A percentile compares a stretch with the other conserved stretches of the same genome.
Evolutionary conservation across 495 filamentous ascomycete species (phyloP).

Genomic region (Parmelia sp.): DNA sequence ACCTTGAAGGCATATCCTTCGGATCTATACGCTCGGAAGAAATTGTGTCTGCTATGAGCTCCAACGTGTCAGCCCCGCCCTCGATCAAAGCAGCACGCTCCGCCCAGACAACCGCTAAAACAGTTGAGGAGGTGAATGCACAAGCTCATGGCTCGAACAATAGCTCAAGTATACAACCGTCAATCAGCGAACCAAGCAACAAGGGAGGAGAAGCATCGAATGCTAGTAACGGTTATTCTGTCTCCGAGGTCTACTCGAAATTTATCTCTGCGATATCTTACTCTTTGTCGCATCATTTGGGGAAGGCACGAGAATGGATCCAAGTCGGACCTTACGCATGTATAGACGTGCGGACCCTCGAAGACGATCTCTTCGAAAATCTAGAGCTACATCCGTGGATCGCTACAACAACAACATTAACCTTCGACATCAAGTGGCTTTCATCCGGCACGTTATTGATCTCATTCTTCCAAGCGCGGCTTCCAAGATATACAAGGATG

Average conservation of each 20-base stretch:
- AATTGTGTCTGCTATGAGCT: background rate
- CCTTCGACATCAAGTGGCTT: conserved; percentile 14
- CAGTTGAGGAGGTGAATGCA: background rate
- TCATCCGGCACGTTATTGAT: conserved; percentile 5
- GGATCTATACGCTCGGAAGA: background rate
- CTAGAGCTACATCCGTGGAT: background rate
- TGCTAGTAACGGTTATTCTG: background rate
- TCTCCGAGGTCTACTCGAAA: conserved; percentile 6
- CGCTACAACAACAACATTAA: conserved; percentile 1
- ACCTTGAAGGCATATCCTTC: background rate
- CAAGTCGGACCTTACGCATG: conserved; percentile 1
- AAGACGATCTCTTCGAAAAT: background rate
- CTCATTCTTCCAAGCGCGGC: background rate
- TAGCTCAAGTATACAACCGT: background rate
- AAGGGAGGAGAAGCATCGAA: background rate
- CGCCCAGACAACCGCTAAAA: background rate
- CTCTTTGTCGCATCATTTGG: conserved; percentile 6
- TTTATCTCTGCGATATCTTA: conserved; percentile 8
- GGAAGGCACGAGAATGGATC: background rate
- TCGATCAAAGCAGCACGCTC: background rate
- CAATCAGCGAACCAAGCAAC: background rate
- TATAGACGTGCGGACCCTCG: conserved; percentile 12
- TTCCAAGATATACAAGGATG: background rate
- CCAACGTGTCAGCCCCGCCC: background rate
- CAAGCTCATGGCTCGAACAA: background rate